A percentile compares a stretch with the other conserved stretches of the same genome.
phyloP scores from a whole-genome alignment of 257 asterid genomes.

The Solanum gandarillasii region DNA sequence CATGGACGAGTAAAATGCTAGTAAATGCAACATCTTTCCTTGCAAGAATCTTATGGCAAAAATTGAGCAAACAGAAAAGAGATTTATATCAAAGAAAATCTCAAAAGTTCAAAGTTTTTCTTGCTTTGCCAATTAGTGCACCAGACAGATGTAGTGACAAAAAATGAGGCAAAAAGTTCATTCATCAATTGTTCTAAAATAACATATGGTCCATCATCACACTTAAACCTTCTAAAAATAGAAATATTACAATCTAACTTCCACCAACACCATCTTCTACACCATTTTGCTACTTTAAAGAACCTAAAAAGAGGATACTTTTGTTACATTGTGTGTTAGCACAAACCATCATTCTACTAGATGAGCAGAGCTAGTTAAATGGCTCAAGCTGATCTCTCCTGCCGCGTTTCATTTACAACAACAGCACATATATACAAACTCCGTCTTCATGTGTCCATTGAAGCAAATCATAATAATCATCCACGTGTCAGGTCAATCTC shows the following conservation, averaged over 20 bases:
- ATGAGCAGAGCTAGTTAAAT: not conserved
- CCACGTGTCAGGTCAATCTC: conserved; percentile 82
- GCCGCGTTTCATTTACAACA: conserved; percentile 55
- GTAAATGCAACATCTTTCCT: not conserved
- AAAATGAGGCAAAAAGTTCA: conserved; percentile 1
- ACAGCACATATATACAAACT: conserved; percentile 48
- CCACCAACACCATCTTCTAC: conserved; percentile 4
- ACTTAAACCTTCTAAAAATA: conserved; percentile 7
- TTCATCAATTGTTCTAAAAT: conserved; percentile 23
- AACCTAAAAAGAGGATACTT: conserved; percentile 15
- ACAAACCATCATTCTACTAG: conserved; percentile 24
- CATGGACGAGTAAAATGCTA: not conserved
- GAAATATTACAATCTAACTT: conserved; percentile 6
- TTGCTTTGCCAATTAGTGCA: not conserved
- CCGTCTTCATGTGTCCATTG: conserved; percentile 25
- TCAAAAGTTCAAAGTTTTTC: not conserved
- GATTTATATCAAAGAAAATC: not conserved
- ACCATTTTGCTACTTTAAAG: conserved; percentile 13
- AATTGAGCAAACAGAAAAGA: not conserved
- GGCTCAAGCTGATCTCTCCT: conserved; percentile 6
- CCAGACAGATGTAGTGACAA: not conserved
- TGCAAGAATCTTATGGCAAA: not conserved
- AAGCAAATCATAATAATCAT: conserved; percentile 32
- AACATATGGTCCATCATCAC: conserved; percentile 6
- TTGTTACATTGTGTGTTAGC: conserved; percentile 45